Percentiles rank a stretch among this genome's conserved stretches.
phyloP scores from a whole-genome alignment of 805 yeast species.

The Tetrapisispora pingtungensis region DNA sequence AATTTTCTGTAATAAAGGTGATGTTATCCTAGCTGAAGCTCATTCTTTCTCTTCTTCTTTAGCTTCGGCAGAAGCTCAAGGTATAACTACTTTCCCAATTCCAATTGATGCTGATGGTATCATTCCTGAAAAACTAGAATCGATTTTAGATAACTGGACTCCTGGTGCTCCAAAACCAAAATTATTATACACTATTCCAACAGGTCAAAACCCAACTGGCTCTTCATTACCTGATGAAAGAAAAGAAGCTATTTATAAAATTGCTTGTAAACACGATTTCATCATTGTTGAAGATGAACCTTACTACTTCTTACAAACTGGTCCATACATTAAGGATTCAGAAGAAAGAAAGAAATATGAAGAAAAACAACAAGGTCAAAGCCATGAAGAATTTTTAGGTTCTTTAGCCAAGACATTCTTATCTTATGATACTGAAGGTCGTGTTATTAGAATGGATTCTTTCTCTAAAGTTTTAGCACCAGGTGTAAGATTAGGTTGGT shows the following conservation, averaged over 20 bases:
- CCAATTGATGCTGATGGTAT: constrained; percentile 74
- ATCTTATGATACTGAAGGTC: constrained; percentile 72
- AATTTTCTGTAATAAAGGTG: constrained; percentile 69
- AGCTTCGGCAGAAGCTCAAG: constrained; percentile 69
- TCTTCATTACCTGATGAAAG: constrained; percentile 69
- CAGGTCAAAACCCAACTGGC: constrained; percentile 98
- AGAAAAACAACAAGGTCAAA: constrained; percentile 13
- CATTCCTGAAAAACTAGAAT: constrained; percentile 58
- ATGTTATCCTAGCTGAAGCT: constrained; percentile 73
- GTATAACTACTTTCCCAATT: constrained; percentile 58
- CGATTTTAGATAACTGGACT: constrained; percentile 58
- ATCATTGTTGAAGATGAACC: constrained; percentile 93
- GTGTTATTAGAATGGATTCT: constrained; percentile 83
- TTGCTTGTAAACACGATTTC: constrained; percentile 80
- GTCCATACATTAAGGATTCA: constrained; percentile 45
- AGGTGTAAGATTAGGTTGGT: constrained; percentile 83
- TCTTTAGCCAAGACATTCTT: constrained; percentile 68
- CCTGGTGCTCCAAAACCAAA: constrained; percentile 62
- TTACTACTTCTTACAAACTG: constrained; percentile 93
- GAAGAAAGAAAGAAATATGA: constrained; percentile 23
- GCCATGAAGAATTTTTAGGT: constrained; percentile 56
- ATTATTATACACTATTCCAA: constrained; percentile 79
- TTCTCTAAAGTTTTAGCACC: constrained; percentile 90
- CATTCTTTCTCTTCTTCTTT: constrained; percentile 75
- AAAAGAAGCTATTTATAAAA: constrained; percentile 61